Evolutionary conservation across 2,329 filamentous ascomycete species (phyloP), one percentile per base, ranked within the genome.

Genomic region (Xylaria sp.): DNA sequence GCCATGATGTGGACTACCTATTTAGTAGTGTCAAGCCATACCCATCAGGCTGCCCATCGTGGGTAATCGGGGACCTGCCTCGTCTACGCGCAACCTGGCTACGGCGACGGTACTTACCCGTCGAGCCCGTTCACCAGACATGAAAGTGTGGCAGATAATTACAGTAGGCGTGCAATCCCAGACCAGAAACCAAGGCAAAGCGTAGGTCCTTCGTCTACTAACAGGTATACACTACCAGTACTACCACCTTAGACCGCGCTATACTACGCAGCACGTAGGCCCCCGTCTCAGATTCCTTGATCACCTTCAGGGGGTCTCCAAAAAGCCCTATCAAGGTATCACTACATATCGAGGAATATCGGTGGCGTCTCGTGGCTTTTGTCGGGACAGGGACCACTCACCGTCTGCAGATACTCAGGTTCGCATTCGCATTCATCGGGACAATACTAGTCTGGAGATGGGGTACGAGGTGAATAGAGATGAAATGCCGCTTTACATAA

Each of bases 321-420:
- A 39, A 46, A 48, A 46, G 18, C 41, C 18, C 41, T 46, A 7
- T n/a, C 18, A 46, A 18, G 3, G 41, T 46, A 8, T 10, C 7
- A 46, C 41, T 15, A 6, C 28, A 28, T 28, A n/a, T 46, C 48
- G 23, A 28, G 13, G 39, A 15, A 48, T 58, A 39, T 28, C 13
- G 18, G 25, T 55, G 57, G 50, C 51, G 41, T 37, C n/a, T 41
- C 44, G 46, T 59, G 55, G 62, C 52, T 57, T 59, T 25, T 59
- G 37, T 18, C 28, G 28, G 28, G n/a, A 58, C 20, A n/a, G 23
- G 10, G 6, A 57, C 55, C 37, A 57, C 20, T 39, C 20, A 28
- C 55, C 9, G 7, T n/a, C 37, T 57, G 15, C 18, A 9, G 18
- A 25, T 34, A 54, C 23, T 15, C 8, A 52, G 12, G 6, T 7